phyloP scores from a whole-genome alignment of 2,329 filamentous ascomycete species.

The Neophaeococcomyces mojaviensis region DNA sequence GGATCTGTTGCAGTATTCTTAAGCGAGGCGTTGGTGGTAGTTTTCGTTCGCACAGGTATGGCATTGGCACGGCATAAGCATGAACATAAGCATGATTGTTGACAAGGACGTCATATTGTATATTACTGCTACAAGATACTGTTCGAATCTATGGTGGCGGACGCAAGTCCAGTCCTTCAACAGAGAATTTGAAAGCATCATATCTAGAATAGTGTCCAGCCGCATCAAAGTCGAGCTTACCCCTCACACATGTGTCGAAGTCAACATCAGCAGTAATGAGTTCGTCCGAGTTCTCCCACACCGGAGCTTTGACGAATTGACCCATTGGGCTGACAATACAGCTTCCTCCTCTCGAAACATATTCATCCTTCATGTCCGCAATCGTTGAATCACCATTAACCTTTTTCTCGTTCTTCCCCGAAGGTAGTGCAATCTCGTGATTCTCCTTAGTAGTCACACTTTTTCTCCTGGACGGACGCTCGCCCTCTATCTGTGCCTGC shows the following conservation, averaged over 20 bases:
- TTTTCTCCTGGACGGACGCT: background rate
- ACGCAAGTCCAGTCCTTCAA: slow-evolving; percentile 52
- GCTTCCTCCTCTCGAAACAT: slow-evolving; percentile 67
- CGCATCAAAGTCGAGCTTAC: slow-evolving; percentile 73
- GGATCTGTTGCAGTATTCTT: too few species aligned
- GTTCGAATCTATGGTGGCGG: slow-evolving; percentile 43
- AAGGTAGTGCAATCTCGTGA: slow-evolving; percentile 38
- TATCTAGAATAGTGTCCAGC: slow-evolving; percentile 78
- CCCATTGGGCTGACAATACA: slow-evolving; percentile 74
- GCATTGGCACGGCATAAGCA: too few species aligned
- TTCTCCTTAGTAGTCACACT: slow-evolving; percentile 24
- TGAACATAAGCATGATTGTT: too few species aligned
- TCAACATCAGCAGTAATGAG: slow-evolving; percentile 69
- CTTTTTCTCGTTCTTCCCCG: slow-evolving; percentile 27
- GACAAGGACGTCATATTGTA: too few species aligned
- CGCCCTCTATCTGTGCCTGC: background rate
- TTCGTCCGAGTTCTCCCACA: slow-evolving; percentile 69
- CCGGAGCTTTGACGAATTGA: slow-evolving; percentile 68
- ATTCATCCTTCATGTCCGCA: slow-evolving; percentile 35
- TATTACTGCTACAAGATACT: too few species aligned
- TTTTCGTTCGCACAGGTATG: too few species aligned
- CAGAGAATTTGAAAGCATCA: slow-evolving; percentile 54
- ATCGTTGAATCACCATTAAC: slow-evolving; percentile 12
- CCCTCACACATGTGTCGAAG: slow-evolving; percentile 78
- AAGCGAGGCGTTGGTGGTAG: too few species aligned